These are phyloP conservation scores for Botrytis elliptica DNA, from an alignment of 2,329 filamentous ascomycete species.

Conservation along the genomic window DNA sequence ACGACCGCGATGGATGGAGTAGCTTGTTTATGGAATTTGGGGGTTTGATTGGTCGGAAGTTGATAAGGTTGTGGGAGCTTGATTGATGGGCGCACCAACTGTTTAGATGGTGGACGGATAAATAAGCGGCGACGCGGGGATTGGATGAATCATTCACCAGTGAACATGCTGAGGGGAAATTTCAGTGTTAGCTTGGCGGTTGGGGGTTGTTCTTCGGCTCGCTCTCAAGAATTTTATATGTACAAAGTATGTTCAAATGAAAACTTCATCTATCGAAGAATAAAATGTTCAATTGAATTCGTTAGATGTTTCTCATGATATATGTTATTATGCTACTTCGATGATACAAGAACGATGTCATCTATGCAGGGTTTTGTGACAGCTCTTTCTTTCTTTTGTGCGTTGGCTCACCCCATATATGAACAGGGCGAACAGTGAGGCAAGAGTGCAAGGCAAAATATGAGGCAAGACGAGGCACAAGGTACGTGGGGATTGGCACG, in stretches of 20 bases:
- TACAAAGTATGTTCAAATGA: neutral
- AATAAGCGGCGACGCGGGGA: constrained; percentile 13
- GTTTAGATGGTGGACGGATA: neutral
- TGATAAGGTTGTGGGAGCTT: constrained; percentile 14
- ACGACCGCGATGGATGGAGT: constrained; percentile 15
- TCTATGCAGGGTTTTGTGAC: constrained; percentile 1
- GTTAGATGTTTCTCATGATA: neutral
- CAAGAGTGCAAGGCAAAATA: constrained; percentile 3
- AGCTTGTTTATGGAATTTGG: constrained; percentile 20
- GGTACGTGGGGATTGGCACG: neutral
- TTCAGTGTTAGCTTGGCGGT: neutral
- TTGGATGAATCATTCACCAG: neutral
- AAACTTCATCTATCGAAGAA: neutral
- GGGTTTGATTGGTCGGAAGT: constrained; percentile 9
- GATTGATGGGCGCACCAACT: neutral
- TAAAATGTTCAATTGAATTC: neutral
- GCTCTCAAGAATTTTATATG: neutral
- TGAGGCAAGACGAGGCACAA: constrained; percentile 5
- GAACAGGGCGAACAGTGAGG: constrained; percentile 18
- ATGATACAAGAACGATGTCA: neutral
- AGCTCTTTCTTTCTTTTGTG: constrained; percentile 15
- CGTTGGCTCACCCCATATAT: constrained; percentile 16
- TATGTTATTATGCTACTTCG: neutral
- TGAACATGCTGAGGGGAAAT: neutral
- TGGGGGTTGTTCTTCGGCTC: neutral